phyloP scores from a whole-genome alignment of 2,329 filamentous ascomycete genomes.

The Pseudogymnoascus sp. region DNA sequence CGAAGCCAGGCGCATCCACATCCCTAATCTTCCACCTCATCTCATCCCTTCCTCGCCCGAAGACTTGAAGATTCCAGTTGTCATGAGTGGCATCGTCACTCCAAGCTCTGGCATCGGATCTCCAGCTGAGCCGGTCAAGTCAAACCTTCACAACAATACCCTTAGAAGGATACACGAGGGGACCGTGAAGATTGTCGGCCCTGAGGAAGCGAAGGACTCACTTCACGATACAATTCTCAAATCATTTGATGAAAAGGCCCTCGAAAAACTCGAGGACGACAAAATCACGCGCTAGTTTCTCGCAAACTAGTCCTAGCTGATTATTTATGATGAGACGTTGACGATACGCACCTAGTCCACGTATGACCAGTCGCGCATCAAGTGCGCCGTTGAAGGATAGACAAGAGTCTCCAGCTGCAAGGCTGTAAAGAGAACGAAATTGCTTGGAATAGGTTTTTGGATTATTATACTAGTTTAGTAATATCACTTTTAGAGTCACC shows the following conservation, averaged over 20 bases:
- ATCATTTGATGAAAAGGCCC: not conserved
- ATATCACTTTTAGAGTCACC: not conserved
- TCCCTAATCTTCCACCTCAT: slow-evolving; percentile 54
- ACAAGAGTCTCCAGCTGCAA: not conserved
- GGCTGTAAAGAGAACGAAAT: not conserved
- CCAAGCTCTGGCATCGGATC: slow-evolving; percentile 23
- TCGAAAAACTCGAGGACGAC: not conserved
- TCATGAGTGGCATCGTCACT: slow-evolving; percentile 41
- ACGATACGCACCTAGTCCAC: not conserved
- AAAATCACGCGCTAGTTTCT: not conserved
- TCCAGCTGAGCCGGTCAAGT: slow-evolving; percentile 16
- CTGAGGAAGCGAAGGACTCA: not conserved
- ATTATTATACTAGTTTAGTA: not conserved
- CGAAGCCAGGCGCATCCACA: slow-evolving; percentile 81
- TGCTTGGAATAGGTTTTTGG: not conserved
- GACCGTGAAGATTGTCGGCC: not conserved
- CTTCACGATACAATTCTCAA: not conserved
- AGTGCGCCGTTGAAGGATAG: not conserved
- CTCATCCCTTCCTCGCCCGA: slow-evolving; percentile 73
- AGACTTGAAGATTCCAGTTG: slow-evolving; percentile 70
- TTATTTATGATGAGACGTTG: not conserved
- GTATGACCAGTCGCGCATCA: not conserved
- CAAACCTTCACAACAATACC: not conserved
- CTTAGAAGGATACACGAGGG: not conserved
- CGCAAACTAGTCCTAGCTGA: not conserved